A percentile compares a stretch with the other conserved stretches of the same genome.
These are phyloP conservation scores for Abrus precatorius DNA, from an alignment of 306 rosid species.

Conservation along the genomic window DNA sequence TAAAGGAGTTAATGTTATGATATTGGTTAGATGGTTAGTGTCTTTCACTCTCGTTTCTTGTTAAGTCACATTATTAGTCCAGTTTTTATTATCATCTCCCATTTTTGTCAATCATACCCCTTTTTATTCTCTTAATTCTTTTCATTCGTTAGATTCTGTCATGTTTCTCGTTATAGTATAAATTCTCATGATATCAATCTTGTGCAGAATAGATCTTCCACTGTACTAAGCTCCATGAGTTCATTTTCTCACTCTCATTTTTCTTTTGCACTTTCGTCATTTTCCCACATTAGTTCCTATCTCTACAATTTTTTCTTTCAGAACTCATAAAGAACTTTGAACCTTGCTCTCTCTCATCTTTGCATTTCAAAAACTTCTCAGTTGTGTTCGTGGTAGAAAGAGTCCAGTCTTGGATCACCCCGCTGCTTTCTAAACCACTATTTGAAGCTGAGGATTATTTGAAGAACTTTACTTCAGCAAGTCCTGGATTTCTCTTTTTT, in stretches of 20 bases:
- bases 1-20: background rate
- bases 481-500: too few species aligned
- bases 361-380: too few species aligned
- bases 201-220: background rate
- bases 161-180: background rate
- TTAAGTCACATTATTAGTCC: background rate
- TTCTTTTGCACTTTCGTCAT: background rate
- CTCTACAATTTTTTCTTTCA: background rate
- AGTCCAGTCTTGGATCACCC: too few species aligned
- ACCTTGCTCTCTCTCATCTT: too few species aligned
- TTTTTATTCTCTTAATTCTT: background rate
- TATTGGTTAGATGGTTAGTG: background rate
- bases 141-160: background rate
- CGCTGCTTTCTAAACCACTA: too few species aligned
- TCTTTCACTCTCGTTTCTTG: too few species aligned
- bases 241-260: background rate
- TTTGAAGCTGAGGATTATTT: too few species aligned
- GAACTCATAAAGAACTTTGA: background rate
- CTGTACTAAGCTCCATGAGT: background rate
- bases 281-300: background rate
- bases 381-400: too few species aligned
- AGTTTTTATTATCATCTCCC: background rate
- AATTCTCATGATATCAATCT: background rate
- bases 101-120: background rate
- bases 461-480: too few species aligned